These are phyloP conservation scores for Chrysanthemum makinoi DNA, from an alignment of 129 eudicot genomes.

Conservation along the genomic window DNA sequence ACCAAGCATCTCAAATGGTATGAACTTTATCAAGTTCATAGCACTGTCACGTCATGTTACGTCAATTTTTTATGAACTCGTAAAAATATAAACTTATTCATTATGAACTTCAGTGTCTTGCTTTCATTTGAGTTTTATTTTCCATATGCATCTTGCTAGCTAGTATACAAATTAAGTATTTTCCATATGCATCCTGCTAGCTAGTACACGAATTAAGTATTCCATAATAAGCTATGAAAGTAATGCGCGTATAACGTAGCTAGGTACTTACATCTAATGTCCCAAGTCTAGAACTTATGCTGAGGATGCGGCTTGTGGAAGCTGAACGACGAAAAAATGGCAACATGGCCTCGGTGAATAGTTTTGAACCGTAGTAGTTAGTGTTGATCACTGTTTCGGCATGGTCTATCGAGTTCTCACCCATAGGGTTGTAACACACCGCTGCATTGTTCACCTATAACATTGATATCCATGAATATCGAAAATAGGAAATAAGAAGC, in stretches of 20 bases:
- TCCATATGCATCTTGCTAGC: too few species aligned
- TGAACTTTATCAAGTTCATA: too few species aligned
- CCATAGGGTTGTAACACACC: slow-evolving; percentile 56
- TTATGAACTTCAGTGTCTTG: too few species aligned
- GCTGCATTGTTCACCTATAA: slow-evolving; percentile 88
- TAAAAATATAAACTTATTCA: too few species aligned
- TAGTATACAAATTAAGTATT: too few species aligned
- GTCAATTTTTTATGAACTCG: too few species aligned
- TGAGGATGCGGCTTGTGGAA: slow-evolving; percentile 57
- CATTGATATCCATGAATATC: neutral
- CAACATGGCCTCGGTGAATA: slow-evolving; percentile 58
- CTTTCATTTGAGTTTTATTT: too few species aligned
- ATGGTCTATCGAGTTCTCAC: slow-evolving; percentile 57
- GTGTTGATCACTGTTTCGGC: slow-evolving; percentile 67
- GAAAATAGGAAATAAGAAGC: too few species aligned
- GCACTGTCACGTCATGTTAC: too few species aligned
- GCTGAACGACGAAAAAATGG: slow-evolving; percentile 50
- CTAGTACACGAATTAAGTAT: neutral
- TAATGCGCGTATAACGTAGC: neutral
- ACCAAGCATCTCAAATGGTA: too few species aligned
- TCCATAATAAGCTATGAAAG: neutral
- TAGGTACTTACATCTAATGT: slow-evolving; percentile 46
- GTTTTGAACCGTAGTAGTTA: slow-evolving; percentile 73
- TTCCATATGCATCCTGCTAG: too few species aligned
- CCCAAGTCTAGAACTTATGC: slow-evolving; percentile 90